Base-by-base conservation (phyloP, 2,329 filamentous ascomycete genomes). In the Fusarium protoensiforme region DNA sequence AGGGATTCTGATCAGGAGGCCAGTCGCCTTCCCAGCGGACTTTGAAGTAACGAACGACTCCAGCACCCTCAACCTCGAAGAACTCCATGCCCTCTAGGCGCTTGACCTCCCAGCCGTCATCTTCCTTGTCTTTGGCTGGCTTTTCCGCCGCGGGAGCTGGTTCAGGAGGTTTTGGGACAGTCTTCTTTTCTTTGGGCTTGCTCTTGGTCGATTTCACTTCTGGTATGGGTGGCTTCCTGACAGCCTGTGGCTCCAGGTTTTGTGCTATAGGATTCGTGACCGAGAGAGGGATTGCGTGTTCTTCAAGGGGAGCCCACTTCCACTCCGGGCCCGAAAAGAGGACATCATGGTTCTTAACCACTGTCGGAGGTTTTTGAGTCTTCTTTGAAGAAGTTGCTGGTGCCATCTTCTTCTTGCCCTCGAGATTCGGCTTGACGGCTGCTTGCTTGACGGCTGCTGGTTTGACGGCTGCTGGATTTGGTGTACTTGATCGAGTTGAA, bases 11-110 rank as follows among this genome's bases (percentile, higher is more conserved):
- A 10, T 85, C 86, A 0, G 83, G 79, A 0, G 88, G 87, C 89
- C 89, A 91, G 66, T 88, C 79, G 9, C 89, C 89, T 51, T 84
- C 85, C 89, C 89, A 91, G 8, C 85, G 84, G 1, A 91, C 87
- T 33, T 85, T 81, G 77, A 88, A 91, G 65, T 83, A 84, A 5
- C 85, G 85, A 2, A 85, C 80, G 0, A 75, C 56, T 10, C 79
- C 79, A 3, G 73, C 76, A 6, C 82, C 82, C 14, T 83, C 79
- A 1, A 83, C 80, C 5, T 85, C 78, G 43, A 82, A 78, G 6
- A 83, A 59, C 18, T 80, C 79, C 65, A 85, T 80, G n/a, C 77
- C 84, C 66, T 86, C 84, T 2, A 89, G 78, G 3, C 81, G 77
- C 51, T 87, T 81, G 2, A 89, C 85, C 14, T 84, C 82, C 80